Conservation (phyloP, 1,139 yeast genomes). For the Pichia sp. region DNA sequence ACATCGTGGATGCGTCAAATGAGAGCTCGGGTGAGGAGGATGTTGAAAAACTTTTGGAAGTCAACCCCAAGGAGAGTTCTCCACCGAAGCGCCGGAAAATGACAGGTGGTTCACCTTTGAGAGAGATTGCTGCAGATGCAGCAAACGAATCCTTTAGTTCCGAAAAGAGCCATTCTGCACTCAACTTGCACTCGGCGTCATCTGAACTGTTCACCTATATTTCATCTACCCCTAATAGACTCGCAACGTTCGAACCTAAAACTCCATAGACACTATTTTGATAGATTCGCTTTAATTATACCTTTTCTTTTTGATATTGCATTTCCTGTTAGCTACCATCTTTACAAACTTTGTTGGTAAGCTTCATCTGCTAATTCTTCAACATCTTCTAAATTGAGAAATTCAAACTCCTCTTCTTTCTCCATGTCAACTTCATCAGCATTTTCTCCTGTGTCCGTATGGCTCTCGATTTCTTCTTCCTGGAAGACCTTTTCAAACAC, state of each 20-base stretch:
- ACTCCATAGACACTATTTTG: slow-evolving; percentile 5
- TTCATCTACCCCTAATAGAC: too few species aligned
- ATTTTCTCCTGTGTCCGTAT: background rate
- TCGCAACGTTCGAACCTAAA: slow-evolving; percentile 8
- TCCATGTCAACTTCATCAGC: slow-evolving; percentile 6
- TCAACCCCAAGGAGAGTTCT: background rate
- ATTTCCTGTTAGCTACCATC: background rate
- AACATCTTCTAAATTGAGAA: slow-evolving; percentile 39
- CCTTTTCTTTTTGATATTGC: background rate
- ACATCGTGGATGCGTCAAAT: too few species aligned
- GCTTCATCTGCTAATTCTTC: slow-evolving; percentile 51
- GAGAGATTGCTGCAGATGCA: slow-evolving; percentile 2
- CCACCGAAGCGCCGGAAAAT: too few species aligned
- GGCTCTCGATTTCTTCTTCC: slow-evolving; percentile 26
- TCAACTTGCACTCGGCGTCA: too few species aligned
- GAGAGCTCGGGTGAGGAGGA: too few species aligned
- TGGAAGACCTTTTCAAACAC: slow-evolving; percentile 31
- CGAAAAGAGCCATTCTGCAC: too few species aligned
- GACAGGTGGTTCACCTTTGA: slow-evolving; percentile 7
- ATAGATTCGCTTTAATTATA: background rate
- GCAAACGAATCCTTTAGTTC: background rate
- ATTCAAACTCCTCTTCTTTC: slow-evolving; percentile 32
- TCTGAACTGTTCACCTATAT: too few species aligned
- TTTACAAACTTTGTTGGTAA: slow-evolving; percentile 22
- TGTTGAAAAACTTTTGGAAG: slow-evolving; percentile 3